Conservation (phyloP, 2,329 filamentous ascomycete genomes). For the Ophiostoma sp. region DNA sequence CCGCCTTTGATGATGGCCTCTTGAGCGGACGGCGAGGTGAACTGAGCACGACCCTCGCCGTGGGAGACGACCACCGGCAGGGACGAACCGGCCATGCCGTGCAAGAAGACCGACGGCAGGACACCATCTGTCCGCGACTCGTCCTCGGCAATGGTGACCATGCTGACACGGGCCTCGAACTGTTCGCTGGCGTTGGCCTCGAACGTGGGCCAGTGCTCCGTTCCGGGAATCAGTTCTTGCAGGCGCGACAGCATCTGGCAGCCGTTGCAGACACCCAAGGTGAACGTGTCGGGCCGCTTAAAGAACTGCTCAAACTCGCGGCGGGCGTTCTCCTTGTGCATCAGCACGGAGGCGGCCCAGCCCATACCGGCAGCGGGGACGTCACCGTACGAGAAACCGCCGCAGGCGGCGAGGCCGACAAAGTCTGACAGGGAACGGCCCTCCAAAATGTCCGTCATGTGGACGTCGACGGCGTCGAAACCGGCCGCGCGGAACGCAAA, state of each 20-base stretch:
- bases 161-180: constrained; percentile 84
- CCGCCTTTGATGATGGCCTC: constrained; percentile 62
- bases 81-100: constrained; percentile 79
- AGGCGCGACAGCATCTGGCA: constrained; percentile 90
- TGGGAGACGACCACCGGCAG: constrained; percentile 88
- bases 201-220: constrained; percentile 80
- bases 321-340: constrained; percentile 70
- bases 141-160: constrained; percentile 73
- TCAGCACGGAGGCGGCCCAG: constrained; percentile 90
- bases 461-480: constrained; percentile 88
- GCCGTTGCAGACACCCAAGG: constrained; percentile 93
- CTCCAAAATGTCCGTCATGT: constrained; percentile 90
- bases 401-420: constrained; percentile 87
- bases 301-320: constrained; percentile 84
- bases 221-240: constrained; percentile 83
- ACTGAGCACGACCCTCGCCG: constrained; percentile 82
- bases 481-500: constrained; percentile 91
- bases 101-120: constrained; percentile 75
- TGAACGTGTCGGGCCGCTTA: constrained; percentile 82
- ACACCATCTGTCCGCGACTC: constrained; percentile 33
- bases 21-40: constrained; percentile 55
- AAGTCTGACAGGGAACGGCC: constrained; percentile 80
- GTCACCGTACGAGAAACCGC: constrained; percentile 82
- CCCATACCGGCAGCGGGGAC: constrained; percentile 93
- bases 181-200: constrained; percentile 82